These are phyloP conservation scores for Capsella bursapastoris DNA, from an alignment of 345 rosid genomes.

Conservation along the genomic window DNA sequence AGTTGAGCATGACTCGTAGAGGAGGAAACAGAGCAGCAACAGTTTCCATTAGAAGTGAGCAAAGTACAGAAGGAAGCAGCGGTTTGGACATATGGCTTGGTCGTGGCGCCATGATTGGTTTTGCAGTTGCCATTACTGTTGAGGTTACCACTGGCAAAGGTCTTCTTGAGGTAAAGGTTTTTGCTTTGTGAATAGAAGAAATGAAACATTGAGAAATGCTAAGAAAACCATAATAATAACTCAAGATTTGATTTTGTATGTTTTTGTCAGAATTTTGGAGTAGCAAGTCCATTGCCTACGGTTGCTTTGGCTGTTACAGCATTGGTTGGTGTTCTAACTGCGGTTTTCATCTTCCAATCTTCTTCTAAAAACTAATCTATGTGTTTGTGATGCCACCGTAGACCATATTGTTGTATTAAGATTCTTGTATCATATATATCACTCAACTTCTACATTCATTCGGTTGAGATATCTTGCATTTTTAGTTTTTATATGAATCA, in stretches of 20 bases:
- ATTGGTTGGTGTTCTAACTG: constrained; percentile 75
- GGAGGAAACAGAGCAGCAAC: constrained; percentile 49
- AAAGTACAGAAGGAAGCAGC: constrained; percentile 56
- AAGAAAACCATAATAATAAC: background rate
- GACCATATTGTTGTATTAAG: constrained; percentile 15
- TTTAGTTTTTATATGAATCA: background rate
- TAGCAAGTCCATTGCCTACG: constrained; percentile 71
- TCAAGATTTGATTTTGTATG: constrained; percentile 7
- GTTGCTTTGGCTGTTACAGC: constrained; percentile 87
- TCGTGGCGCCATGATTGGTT: constrained; percentile 87
- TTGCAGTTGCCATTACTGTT: constrained; percentile 74
- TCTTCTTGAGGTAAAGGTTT: constrained; percentile 67
- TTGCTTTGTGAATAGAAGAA: background rate
- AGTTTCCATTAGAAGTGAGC: constrained; percentile 71
- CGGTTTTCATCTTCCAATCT: constrained; percentile 91
- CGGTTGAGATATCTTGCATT: background rate
- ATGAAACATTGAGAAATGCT: background rate
- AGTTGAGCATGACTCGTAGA: constrained; percentile 44
- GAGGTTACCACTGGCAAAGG: constrained; percentile 89
- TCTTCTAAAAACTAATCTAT: constrained; percentile 64
- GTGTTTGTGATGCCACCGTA: background rate
- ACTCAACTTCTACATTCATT: constrained; percentile 4
- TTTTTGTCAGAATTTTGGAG: constrained; percentile 81
- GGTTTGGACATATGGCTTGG: constrained; percentile 91
- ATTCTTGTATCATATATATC: constrained; percentile 15